Base-by-base conservation (phyloP, 257 asterid genomes). In the Mentha longifolia region DNA sequence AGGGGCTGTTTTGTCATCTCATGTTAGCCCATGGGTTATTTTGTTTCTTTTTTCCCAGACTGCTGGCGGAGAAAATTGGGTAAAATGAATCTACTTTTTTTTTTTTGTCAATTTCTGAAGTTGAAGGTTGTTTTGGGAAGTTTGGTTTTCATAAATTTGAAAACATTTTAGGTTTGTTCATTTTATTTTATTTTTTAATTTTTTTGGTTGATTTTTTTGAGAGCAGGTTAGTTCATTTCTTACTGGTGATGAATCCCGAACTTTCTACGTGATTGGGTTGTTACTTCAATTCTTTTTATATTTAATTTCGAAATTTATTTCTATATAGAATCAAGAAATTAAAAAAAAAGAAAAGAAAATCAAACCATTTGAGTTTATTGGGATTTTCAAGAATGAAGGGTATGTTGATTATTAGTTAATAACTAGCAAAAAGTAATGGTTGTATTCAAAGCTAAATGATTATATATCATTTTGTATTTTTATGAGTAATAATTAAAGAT, bases 11-110 rank as follows among this genome's bases (percentile, higher is more conserved):
- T 71, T 59, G 84, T 71, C 78, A 82, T 69, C 67, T 74, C 68
- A 10, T 14, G 51, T 43, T 61, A 33, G 76, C 82, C 85, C 79
- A 42, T 78, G 66, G 81, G 57, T 77, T 83, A n/a, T 66, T 67
- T 72, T 49, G 4, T 20, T 55, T 55, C 30, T 17, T 76, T n/a
- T 76, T 47, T 79, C 66, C 77, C 68, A 49, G 68, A 55, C 59
- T 69, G 75, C 77, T 61, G 79, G 85, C 84, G 68, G 81, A 80
- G 79, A 52, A 22, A 68, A 63, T 54, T 59, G 55, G 76, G 79
- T 35, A 7, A 11, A 42, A 9, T 42, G 62, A 75, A 49, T 68
- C 63, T 41, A 13, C 6, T 33, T 13, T 43, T 3, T n/a, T n/a
- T n/a, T 14, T 6, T 65, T 28, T 42, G 42, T 17, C 15, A 17